Conservation (phyloP, 2,329 filamentous ascomycete species). For the Erysiphe neolycopersici region DNA sequence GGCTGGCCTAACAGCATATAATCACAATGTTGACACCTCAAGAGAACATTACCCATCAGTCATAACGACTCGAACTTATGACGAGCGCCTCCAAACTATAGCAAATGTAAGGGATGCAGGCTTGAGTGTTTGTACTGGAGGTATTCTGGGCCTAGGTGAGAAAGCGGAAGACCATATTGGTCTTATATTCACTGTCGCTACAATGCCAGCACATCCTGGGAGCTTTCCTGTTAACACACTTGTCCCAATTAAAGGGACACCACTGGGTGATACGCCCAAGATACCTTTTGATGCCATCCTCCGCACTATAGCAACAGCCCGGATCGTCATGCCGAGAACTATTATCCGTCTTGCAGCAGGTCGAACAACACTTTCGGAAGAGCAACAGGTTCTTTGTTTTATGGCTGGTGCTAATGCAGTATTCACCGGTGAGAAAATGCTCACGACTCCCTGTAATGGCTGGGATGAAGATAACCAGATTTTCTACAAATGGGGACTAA, state of each 20-base stretch:
- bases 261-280: slow-evolving; percentile 45
- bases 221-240: slow-evolving; percentile 80
- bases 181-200: slow-evolving; percentile 57
- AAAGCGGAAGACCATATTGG: slow-evolving; percentile 54
- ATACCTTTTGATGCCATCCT: slow-evolving; percentile 56
- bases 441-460: slow-evolving; percentile 73
- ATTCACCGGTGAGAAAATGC: slow-evolving; percentile 87
- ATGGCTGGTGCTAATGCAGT: slow-evolving; percentile 83
- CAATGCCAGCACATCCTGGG: slow-evolving; percentile 58
- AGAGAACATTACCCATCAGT: slow-evolving; percentile 70
- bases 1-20: slow-evolving; percentile 72
- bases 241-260: slow-evolving; percentile 75
- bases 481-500: slow-evolving; percentile 60
- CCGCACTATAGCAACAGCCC: slow-evolving; percentile 59
- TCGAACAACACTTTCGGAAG: slow-evolving; percentile 58
- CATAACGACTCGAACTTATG: slow-evolving; percentile 66
- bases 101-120: slow-evolving; percentile 60
- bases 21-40: slow-evolving; percentile 81
- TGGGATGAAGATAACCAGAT: slow-evolving; percentile 73
- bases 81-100: slow-evolving; percentile 61
- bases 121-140: slow-evolving; percentile 73
- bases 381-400: slow-evolving; percentile 74
- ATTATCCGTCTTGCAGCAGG: slow-evolving; percentile 75
- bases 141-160: slow-evolving; percentile 69
- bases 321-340: slow-evolving; percentile 58